phyloP scores from a whole-genome alignment of 805 yeast genomes.

The Jamesozyma spencerorum region DNA sequence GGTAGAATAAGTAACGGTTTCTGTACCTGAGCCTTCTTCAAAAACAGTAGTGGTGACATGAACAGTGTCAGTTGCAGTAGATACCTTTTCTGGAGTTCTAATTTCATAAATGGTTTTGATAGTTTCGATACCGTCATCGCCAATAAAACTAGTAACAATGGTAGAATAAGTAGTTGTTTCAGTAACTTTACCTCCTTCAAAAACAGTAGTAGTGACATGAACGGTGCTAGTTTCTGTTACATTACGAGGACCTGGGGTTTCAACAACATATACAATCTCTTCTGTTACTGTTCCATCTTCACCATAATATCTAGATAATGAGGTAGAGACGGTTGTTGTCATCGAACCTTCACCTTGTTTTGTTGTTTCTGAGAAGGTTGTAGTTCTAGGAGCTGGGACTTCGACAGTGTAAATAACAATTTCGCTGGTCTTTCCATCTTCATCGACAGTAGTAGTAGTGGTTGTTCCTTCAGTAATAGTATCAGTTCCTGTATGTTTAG shows the following conservation, averaged over 20 bases:
- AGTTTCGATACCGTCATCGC: too few relatives aligned
- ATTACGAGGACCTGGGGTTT: background rate
- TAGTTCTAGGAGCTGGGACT: background rate
- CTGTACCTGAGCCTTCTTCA: background rate
- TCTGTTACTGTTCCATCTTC: background rate
- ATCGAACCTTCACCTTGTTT: background rate
- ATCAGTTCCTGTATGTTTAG: background rate
- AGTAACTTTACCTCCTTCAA: too few relatives aligned
- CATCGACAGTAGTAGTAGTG: background rate
- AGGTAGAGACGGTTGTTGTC: background rate
- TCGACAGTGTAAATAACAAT: background rate
- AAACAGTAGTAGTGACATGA: too few relatives aligned
- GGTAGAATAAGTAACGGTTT: too few relatives aligned
- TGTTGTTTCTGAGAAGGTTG: background rate
- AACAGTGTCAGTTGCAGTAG: background rate
- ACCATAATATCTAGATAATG: background rate
- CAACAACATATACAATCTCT: background rate
- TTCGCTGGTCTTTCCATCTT: background rate
- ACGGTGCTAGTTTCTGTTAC: background rate
- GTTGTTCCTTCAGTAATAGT: background rate
- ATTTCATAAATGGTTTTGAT: too few relatives aligned
- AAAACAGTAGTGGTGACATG: background rate
- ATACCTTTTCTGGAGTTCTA: too few relatives aligned
- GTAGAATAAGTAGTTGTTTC: too few relatives aligned
- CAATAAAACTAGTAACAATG: too few relatives aligned